These are phyloP conservation scores for Lentinula sp. DNA, from an alignment of 768 basidiomycete species.

Conservation along the genomic window DNA sequence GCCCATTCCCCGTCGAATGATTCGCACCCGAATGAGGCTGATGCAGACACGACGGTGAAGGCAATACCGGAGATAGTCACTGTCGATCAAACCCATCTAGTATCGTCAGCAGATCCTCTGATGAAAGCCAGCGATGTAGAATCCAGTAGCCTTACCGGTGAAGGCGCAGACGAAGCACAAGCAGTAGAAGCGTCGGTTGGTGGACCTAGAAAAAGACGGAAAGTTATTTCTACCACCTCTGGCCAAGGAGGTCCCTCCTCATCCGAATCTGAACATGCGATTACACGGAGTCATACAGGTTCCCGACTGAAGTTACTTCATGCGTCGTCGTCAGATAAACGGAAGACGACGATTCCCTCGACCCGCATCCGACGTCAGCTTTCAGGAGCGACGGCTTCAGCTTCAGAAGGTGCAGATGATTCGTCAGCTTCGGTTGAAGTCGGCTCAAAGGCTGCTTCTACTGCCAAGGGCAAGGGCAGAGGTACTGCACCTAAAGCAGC, in stretches of 20 bases:
- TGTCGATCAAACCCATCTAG: not conserved
- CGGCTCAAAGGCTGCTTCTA: not conserved
- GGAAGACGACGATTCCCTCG: too few species aligned
- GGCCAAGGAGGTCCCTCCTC: not conserved
- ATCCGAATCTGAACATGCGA: not conserved
- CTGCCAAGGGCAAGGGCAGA: not conserved
- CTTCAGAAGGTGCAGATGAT: not conserved
- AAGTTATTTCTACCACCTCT: not conserved
- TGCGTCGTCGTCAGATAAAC: not conserved
- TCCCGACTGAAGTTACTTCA: not conserved
- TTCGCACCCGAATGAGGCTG: not conserved
- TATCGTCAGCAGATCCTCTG: not conserved
- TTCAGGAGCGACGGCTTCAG: not conserved
- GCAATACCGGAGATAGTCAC: not conserved
- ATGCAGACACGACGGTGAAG: not conserved
- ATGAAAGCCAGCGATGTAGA: not conserved
- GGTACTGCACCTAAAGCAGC: not conserved
- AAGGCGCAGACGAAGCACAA: not conserved
- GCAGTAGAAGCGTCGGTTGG: not conserved
- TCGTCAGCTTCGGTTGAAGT: not conserved
- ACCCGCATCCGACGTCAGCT: not conserved
- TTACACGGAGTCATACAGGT: not conserved
- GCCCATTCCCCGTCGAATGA: not conserved
- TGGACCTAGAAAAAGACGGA: conserved; percentile 1
- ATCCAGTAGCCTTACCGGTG: not conserved